Percentiles rank a stretch among this genome's conserved stretches.
phyloP scores from a whole-genome alignment of 805 yeast species.

The Candida sphagnicola region DNA sequence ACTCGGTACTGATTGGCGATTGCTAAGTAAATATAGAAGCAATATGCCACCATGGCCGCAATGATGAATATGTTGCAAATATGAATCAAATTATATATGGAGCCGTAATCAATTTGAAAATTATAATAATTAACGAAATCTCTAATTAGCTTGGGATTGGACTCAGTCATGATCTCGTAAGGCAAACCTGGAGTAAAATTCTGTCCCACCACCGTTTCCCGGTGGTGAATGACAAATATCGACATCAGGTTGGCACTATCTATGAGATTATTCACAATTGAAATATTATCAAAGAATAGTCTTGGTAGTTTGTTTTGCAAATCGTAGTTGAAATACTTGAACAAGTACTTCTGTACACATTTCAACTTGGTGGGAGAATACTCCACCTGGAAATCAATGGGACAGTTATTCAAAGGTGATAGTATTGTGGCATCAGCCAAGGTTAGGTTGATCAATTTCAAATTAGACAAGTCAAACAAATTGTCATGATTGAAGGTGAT shows the following conservation, averaged over 20 bases:
- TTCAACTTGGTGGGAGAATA: slow-evolving; percentile 3
- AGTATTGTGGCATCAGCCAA: slow-evolving; percentile 6
- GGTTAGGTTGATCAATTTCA: neutral
- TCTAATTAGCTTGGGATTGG: slow-evolving; percentile 9
- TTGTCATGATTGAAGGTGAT: slow-evolving; percentile 6
- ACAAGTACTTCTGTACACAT: slow-evolving; percentile 8
- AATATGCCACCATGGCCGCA: slow-evolving; percentile 5
- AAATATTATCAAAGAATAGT: slow-evolving; percentile 22
- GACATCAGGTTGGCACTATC: slow-evolving; percentile 19
- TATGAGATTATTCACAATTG: slow-evolving; percentile 25
- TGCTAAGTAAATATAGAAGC: slow-evolving; percentile 19
- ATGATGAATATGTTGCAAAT: slow-evolving; percentile 1
- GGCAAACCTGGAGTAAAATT: neutral
- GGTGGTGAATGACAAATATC: slow-evolving; percentile 19
- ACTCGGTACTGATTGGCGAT: slow-evolving; percentile 32
- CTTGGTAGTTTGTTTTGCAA: slow-evolving; percentile 17
- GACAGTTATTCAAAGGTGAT: slow-evolving; percentile 11
- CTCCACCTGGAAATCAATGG: slow-evolving; percentile 1
- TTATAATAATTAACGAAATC: slow-evolving; percentile 13
- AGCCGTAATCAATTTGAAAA: slow-evolving; percentile 5
- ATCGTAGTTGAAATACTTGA: slow-evolving; percentile 23
- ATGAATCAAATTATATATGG: neutral
- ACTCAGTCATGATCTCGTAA: slow-evolving; percentile 1
- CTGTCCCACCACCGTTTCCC: neutral
- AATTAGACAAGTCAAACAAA: slow-evolving; percentile 6